Evolutionary conservation across 768 basidiomycete species (phyloP).

Genomic region (Agrocybe pediades): DNA sequence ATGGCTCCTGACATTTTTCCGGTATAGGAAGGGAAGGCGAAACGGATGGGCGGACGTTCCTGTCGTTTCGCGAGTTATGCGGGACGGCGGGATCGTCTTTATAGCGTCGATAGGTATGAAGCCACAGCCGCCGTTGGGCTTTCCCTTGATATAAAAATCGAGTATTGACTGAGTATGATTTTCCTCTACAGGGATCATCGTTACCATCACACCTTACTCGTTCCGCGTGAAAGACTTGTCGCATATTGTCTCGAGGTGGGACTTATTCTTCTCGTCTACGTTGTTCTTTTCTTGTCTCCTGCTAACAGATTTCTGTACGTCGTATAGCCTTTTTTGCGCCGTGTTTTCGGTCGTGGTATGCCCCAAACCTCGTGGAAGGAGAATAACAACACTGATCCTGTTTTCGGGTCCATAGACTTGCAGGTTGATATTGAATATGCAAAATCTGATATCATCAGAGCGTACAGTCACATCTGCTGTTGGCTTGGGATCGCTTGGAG

Average conservation of each 20-base stretch:
- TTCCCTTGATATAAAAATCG: neutral
- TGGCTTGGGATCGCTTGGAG: too few relatives aligned
- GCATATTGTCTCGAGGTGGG: neutral
- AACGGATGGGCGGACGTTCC: slow-evolving; percentile 1
- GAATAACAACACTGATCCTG: too few relatives aligned
- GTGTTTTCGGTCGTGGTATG: neutral
- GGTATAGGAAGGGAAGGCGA: neutral
- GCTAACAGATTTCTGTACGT: neutral
- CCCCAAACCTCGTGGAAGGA: too few relatives aligned
- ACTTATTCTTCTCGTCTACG: neutral
- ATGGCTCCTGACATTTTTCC: neutral
- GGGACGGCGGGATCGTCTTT: neutral
- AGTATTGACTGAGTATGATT: neutral
- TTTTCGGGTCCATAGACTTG: too few relatives aligned
- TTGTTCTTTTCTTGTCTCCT: neutral
- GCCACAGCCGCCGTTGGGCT: too few relatives aligned
- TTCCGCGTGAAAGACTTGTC: neutral
- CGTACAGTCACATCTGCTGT: too few relatives aligned
- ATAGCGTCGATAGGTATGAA: neutral
- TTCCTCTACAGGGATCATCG: neutral
- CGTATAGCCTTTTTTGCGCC: neutral
- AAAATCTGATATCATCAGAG: too few relatives aligned
- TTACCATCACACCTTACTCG: neutral
- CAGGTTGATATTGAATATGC: too few relatives aligned
- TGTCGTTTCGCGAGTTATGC: neutral